These are phyloP conservation scores for Ogataea sp. DNA, from an alignment of 805 yeast genomes.

Conservation along the genomic window DNA sequence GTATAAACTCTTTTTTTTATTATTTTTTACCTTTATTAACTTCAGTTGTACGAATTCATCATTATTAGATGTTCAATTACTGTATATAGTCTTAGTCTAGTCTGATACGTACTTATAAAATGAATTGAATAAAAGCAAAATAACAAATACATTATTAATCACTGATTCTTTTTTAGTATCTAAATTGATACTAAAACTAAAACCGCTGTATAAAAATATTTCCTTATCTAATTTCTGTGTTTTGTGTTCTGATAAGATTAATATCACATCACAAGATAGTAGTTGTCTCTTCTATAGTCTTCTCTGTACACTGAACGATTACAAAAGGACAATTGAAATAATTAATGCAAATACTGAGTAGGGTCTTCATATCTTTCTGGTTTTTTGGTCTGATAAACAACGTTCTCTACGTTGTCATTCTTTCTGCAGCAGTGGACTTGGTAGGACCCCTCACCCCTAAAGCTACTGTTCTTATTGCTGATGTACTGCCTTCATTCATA, in stretches of 20 bases:
- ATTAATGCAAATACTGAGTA: not conserved
- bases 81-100: slow-evolving; percentile 1
- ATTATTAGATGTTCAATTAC: not conserved
- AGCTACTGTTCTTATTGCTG: slow-evolving; percentile 77
- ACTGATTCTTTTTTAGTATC: too few relatives aligned
- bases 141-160: too few relatives aligned
- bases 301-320: too few relatives aligned
- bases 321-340: too few relatives aligned
- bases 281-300: too few relatives aligned
- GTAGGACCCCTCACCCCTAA: slow-evolving; percentile 83
- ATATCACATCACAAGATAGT: too few relatives aligned
- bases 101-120: too few relatives aligned
- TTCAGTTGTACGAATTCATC: not conserved
- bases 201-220: too few relatives aligned
- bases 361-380: slow-evolving; percentile 55
- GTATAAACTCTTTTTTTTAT: not conserved
- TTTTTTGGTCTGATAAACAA: slow-evolving; percentile 82
- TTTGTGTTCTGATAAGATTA: too few relatives aligned
- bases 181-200: too few relatives aligned
- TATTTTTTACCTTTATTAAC: not conserved
- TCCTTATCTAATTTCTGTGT: too few relatives aligned
- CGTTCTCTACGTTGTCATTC: slow-evolving; percentile 81
- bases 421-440: slow-evolving; percentile 87
- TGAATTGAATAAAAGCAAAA: too few relatives aligned
- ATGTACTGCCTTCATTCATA: slow-evolving; percentile 74